Conservation (phyloP, 495 filamentous ascomycete species). For the Penicillium samsonianum region DNA sequence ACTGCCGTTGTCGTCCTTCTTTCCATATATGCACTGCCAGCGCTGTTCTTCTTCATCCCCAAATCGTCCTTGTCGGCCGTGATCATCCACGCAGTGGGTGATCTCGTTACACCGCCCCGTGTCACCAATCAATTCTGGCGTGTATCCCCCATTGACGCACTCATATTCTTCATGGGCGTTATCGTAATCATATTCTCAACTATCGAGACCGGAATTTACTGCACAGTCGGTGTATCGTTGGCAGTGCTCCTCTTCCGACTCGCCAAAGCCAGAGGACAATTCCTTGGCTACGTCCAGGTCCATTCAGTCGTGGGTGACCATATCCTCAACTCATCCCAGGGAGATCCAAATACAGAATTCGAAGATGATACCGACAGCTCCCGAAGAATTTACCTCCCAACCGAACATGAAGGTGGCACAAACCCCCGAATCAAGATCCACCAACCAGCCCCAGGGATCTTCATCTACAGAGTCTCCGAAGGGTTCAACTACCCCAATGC, state of each 20-base stretch:
- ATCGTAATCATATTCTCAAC: slow-evolving; percentile 79
- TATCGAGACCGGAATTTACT: slow-evolving; percentile 91
- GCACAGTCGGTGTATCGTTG: slow-evolving; percentile 68
- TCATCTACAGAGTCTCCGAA: slow-evolving; percentile 93
- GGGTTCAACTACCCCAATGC: slow-evolving; percentile 94
- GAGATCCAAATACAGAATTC: slow-evolving; percentile 28
- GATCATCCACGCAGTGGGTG: slow-evolving; percentile 94
- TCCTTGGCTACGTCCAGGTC: slow-evolving; percentile 81
- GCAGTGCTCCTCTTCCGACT: slow-evolving; percentile 78
- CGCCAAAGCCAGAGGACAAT: slow-evolving; percentile 77
- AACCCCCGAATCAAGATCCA: slow-evolving; percentile 78
- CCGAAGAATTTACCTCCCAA: slow-evolving; percentile 63
- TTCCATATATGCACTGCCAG: slow-evolving; percentile 91
- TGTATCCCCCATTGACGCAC: slow-evolving; percentile 82
- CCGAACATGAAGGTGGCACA: slow-evolving; percentile 79
- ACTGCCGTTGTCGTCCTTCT: slow-evolving; percentile 83
- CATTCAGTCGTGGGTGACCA: slow-evolving; percentile 81
- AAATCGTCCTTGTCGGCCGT: slow-evolving; percentile 80
- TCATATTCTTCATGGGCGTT: slow-evolving; percentile 94
- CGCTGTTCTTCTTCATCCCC: slow-evolving; percentile 93
- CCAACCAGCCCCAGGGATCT: slow-evolving; percentile 83
- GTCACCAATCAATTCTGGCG: slow-evolving; percentile 93
- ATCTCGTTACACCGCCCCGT: slow-evolving; percentile 88
- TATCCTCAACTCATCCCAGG: slow-evolving; percentile 52
- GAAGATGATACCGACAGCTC: slow-evolving; percentile 58